A percentile compares a stretch with the other conserved stretches of the same genome.
Conservation (phyloP, 2,329 filamentous ascomycete genomes). For the Aspergillus luchuensis region DNA sequence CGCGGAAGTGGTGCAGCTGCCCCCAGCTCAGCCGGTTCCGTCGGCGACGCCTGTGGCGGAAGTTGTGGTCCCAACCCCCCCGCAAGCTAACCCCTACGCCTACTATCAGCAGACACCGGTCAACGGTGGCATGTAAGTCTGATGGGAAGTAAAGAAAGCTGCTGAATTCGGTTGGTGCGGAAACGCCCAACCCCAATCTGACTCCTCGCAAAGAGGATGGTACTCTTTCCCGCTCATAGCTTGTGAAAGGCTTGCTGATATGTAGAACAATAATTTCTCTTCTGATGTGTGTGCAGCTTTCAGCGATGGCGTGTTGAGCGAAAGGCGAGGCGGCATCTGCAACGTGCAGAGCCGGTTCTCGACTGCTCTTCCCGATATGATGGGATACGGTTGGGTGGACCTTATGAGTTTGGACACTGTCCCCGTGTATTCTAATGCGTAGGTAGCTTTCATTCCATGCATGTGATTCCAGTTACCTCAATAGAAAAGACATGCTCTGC, state of each 20-base stretch:
- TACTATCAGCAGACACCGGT: slow-evolving; percentile 36
- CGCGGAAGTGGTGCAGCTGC: slow-evolving; percentile 20
- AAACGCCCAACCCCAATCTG: neutral
- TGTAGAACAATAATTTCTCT: slow-evolving; percentile 23
- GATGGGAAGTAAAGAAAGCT: slow-evolving; percentile 4
- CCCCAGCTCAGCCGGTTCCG: slow-evolving; percentile 22
- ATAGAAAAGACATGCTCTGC: too few relatives aligned
- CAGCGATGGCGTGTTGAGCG: slow-evolving; percentile 28
- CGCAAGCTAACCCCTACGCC: slow-evolving; percentile 29
- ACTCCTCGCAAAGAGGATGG: neutral
- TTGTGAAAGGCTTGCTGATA: slow-evolving; percentile 17
- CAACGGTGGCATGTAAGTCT: slow-evolving; percentile 27
- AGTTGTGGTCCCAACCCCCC: slow-evolving; percentile 20
- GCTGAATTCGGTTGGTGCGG: neutral
- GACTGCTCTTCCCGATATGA: slow-evolving; percentile 23
- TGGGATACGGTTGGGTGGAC: slow-evolving; percentile 25
- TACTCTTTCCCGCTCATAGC: neutral
- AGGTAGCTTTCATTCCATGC: slow-evolving; percentile 18
- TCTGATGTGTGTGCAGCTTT: slow-evolving; percentile 26
- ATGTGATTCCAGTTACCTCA: neutral
- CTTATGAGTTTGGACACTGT: slow-evolving; percentile 28
- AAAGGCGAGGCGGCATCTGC: slow-evolving; percentile 4
- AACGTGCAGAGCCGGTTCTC: slow-evolving; percentile 11
- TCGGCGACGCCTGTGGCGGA: slow-evolving; percentile 11
- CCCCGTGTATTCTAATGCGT: slow-evolving; percentile 35